Evolutionary conservation across 768 basidiomycete genomes (phyloP).

Genomic region (Suillus fuscotomentosus): DNA sequence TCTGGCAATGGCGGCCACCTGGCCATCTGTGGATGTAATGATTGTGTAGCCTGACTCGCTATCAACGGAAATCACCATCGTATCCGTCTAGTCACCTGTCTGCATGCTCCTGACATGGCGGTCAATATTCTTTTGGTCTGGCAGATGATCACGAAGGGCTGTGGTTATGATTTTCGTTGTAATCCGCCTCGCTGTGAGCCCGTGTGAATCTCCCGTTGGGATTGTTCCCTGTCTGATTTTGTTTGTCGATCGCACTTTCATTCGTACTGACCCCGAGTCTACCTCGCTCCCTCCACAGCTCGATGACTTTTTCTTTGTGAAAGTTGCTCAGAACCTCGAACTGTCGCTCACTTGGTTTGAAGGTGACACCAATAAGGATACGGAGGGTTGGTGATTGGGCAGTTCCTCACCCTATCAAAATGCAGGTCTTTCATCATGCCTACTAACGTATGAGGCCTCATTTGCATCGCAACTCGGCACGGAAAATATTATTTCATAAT

Average conservation of each 20-base stretch:
- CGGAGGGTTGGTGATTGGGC: background rate
- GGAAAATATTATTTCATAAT: background rate
- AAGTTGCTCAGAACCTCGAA: background rate
- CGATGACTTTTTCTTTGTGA: background rate
- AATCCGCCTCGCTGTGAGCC: background rate
- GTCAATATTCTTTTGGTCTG: background rate
- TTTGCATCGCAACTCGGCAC: background rate
- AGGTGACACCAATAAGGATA: background rate
- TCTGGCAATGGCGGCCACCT: background rate
- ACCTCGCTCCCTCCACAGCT: background rate
- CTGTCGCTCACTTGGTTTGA: background rate
- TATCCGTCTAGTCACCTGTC: background rate
- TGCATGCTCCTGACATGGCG: slow-evolving; percentile 1
- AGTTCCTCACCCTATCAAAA: background rate
- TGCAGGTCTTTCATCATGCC: background rate
- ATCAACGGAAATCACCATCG: background rate
- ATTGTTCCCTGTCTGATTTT: background rate
- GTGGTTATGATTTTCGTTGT: background rate
- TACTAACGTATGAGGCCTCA: background rate
- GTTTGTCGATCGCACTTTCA: background rate
- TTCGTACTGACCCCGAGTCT: background rate
- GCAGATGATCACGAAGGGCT: background rate
- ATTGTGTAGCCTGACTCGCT: background rate
- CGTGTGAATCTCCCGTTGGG: background rate
- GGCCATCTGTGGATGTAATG: background rate